A percentile compares a stretch with the other conserved stretches of the same genome.
These are phyloP conservation scores for Aspergillus sparsus DNA, from an alignment of 495 filamentous ascomycete genomes.

Conservation along the genomic window DNA sequence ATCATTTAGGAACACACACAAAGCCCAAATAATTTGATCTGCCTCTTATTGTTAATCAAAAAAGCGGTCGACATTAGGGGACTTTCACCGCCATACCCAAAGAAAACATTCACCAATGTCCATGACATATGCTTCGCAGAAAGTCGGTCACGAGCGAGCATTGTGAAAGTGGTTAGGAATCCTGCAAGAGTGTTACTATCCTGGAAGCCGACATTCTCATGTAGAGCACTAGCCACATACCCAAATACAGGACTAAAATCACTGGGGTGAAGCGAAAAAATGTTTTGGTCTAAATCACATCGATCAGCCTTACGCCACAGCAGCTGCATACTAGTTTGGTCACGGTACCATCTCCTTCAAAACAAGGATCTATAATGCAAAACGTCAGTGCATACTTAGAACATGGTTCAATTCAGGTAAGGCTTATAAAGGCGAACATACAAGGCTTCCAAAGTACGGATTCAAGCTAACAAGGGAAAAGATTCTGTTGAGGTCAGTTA, in stretches of 20 bases:
- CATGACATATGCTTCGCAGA: conserved; percentile 77
- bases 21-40: conserved; percentile 80
- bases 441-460: conserved; percentile 83
- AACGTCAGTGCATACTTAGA: conserved; percentile 28
- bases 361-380: conserved; percentile 64
- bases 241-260: conserved; percentile 79
- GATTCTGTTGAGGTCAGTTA: conserved; percentile 51
- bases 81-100: conserved; percentile 56
- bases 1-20: conserved; percentile 50
- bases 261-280: conserved; percentile 88
- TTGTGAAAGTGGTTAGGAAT: conserved; percentile 89
- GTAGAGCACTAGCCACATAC: conserved; percentile 35
- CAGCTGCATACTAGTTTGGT: conserved; percentile 3
- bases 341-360: conserved; percentile 77
- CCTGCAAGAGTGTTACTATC: conserved; percentile 49
- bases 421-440: conserved; percentile 35
- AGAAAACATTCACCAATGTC: conserved; percentile 82
- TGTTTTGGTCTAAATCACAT: conserved; percentile 66
- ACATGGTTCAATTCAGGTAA: conserved; percentile 10
- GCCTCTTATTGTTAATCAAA: conserved; percentile 37
- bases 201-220: conserved; percentile 4
- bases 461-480: conserved; percentile 87
- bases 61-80: conserved; percentile 31
- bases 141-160: conserved; percentile 78
- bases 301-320: conserved; percentile 34